Conservation (phyloP, 192 early-diverging fungal species). For the Coemansia sp. region DNA sequence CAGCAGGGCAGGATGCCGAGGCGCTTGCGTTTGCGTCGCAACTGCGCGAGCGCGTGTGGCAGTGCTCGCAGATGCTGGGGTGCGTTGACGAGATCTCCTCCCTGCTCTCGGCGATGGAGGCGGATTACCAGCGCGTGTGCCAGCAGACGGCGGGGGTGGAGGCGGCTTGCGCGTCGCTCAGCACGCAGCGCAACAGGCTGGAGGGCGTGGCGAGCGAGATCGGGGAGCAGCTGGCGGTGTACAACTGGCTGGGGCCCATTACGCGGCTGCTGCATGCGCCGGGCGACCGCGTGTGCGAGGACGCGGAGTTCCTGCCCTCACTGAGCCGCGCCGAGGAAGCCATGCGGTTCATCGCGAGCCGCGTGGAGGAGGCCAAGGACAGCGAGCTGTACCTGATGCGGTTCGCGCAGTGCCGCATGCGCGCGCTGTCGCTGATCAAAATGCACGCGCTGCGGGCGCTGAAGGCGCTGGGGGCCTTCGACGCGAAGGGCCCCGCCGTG, state of each 20-base stretch:
- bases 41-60: constrained; percentile 3
- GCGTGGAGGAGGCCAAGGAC: constrained; percentile 65
- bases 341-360: constrained; percentile 58
- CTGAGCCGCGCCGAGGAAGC: constrained; percentile 76
- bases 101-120: constrained; percentile 64
- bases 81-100: constrained; percentile 58
- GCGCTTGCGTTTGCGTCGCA: constrained; percentile 70
- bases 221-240: constrained; percentile 66
- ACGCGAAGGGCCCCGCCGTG: constrained; percentile 28
- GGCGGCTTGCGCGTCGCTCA: constrained; percentile 78
- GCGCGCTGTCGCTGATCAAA: constrained; percentile 91
- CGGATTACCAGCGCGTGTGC: constrained; percentile 78
- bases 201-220: constrained; percentile 57
- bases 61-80: constrained; percentile 52
- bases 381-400: constrained; percentile 92
- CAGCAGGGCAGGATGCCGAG: constrained; percentile 73
- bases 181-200: constrained; percentile 42
- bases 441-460: constrained; percentile 69
- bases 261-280: constrained; percentile 77
- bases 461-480: constrained; percentile 8
- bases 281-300: constrained; percentile 80
- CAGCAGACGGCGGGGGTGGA: constrained; percentile 75
- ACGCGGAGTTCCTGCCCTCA: constrained; percentile 78
- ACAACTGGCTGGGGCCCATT: constrained; percentile 83
- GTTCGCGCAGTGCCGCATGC: constrained; percentile 93